Evolutionary conservation across 2,329 filamentous ascomycete genomes (phyloP).

Genomic region (Diaporthe ampelina): DNA sequence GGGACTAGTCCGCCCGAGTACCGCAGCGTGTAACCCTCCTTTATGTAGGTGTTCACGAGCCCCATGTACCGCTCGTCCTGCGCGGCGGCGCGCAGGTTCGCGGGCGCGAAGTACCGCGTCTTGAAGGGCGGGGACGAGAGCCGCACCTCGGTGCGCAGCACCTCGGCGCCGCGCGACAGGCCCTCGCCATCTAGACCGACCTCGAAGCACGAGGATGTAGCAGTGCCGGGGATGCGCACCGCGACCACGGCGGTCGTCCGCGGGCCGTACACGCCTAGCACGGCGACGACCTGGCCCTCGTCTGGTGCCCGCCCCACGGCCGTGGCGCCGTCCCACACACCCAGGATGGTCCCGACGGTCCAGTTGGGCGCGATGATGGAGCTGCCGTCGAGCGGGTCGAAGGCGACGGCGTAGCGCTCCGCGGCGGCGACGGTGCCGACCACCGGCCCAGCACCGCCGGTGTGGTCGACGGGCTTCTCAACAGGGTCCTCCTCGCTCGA

Average conservation of each 20-base stretch:
- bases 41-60: conserved; percentile 64
- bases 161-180: conserved; percentile 46
- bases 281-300: conserved; percentile 60
- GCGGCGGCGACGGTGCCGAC: not conserved
- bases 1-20: conserved; percentile 74
- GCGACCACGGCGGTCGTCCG: conserved; percentile 70
- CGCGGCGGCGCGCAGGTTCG: conserved; percentile 70
- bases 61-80: conserved; percentile 63
- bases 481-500: conserved; percentile 74
- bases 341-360: conserved; percentile 71
- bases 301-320: conserved; percentile 57
- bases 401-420: conserved; percentile 70
- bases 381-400: conserved; percentile 75
- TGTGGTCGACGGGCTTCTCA: conserved; percentile 54
- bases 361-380: conserved; percentile 72
- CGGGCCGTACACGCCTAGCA: conserved; percentile 68
- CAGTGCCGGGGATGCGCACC: conserved; percentile 60
- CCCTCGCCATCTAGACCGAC: conserved; percentile 54
- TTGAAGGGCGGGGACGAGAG: conserved; percentile 56
- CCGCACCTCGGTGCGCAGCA: conserved; percentile 58
- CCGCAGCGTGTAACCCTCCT: conserved; percentile 69
- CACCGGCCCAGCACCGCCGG: not conserved
- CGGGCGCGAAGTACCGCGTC: conserved; percentile 73
- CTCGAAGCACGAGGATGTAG: conserved; percentile 63
- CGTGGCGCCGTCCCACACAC: conserved; percentile 67